Evolutionary conservation across 2,329 filamentous ascomycete species (phyloP), one percentile per base, ranked within the genome.

Genomic region (Arthroderma sp.): DNA sequence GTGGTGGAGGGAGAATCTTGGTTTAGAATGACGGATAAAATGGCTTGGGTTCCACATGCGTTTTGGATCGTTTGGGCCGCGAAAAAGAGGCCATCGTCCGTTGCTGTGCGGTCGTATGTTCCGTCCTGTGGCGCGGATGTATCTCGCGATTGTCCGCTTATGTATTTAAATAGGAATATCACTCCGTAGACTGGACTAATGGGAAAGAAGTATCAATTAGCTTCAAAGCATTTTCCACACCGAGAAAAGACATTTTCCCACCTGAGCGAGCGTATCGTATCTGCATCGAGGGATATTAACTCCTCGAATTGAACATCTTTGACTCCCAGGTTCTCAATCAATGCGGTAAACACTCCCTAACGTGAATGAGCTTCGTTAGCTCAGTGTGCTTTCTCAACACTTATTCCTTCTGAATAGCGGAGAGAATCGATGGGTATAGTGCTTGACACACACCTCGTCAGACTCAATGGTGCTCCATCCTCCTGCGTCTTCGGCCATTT

Each of bases 391-490:
- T 40, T 15, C 11, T 7, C n/a, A 9, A 32, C 36, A 37, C 22
- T 37, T n/a, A 45, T 9, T 11, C 11, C 8, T 11, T 11, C 8
- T 34, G 8, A 9, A 37, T 42, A 36, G 32, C 8, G 29, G 3
- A 36, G 10, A 6, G 37, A 41, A n/a, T 11, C 28, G 27, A 29
- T 15, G 34, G 29, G 9, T 33, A 29, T 38, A 48, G 49, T 22
- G 15, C 15, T 22, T 22, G 15, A 22, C 15, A 69, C 77, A 55
- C 75, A 94, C 88, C 65, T 89, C 89, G 71, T 96, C 89, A 51
- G 86, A 94, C 68, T 96, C 89, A 61, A 96, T 95, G 34, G 89
- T 96, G 66, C 93, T 94, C 89, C 89, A 96, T 51, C 89, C 88
- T 56, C 62, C 67, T 44, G 56, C 56, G 44, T 69, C 66, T 27